A percentile compares a stretch with the other conserved stretches of the same genome.
These are phyloP conservation scores for Talaromyces funiculosus DNA, from an alignment of 2,329 filamentous ascomycete genomes.

Conservation along the genomic window DNA sequence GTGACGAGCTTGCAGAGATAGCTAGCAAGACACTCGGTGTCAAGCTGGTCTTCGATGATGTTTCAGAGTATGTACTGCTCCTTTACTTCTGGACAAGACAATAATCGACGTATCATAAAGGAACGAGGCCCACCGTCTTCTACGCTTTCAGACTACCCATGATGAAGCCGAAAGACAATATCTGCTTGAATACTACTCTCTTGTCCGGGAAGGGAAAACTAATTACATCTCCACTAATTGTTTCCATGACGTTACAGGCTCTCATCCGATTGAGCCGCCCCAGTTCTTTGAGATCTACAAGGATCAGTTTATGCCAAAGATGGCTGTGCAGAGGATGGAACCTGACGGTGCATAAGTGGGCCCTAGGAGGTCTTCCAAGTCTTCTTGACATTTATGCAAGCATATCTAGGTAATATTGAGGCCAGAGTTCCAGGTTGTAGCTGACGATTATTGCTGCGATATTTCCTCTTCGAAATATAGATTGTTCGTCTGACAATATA, in stretches of 20 bases:
- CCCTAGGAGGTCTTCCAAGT: neutral
- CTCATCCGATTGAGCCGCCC: conserved; percentile 42
- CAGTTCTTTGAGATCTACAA: conserved; percentile 48
- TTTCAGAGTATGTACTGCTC: conserved; percentile 35
- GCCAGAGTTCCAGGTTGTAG: neutral
- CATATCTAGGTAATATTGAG: neutral
- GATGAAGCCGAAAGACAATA: conserved; percentile 43
- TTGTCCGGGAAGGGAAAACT: conserved; percentile 50
- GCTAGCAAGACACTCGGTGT: conserved; percentile 43
- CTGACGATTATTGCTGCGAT: too few relatives aligned
- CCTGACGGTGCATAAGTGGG: conserved; percentile 4
- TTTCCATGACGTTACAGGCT: conserved; percentile 47
- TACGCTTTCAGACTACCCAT: conserved; percentile 33
- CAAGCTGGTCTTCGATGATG: conserved; percentile 44
- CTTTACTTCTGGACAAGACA: too few relatives aligned
- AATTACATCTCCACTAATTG: conserved; percentile 50
- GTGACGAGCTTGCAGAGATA: conserved; percentile 43
- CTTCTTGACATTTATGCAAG: neutral
- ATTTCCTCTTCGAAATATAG: too few relatives aligned
- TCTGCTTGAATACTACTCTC: conserved; percentile 49
- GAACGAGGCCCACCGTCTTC: conserved; percentile 31
- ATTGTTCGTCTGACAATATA: too few relatives aligned
- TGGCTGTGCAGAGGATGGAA: conserved; percentile 9
- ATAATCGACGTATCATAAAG: conserved; percentile 6
- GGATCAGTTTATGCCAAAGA: conserved; percentile 29